Evolutionary conservation across 371 early-diverging fungal species (phyloP).

Genomic region (Gilbertella persicaria): DNA sequence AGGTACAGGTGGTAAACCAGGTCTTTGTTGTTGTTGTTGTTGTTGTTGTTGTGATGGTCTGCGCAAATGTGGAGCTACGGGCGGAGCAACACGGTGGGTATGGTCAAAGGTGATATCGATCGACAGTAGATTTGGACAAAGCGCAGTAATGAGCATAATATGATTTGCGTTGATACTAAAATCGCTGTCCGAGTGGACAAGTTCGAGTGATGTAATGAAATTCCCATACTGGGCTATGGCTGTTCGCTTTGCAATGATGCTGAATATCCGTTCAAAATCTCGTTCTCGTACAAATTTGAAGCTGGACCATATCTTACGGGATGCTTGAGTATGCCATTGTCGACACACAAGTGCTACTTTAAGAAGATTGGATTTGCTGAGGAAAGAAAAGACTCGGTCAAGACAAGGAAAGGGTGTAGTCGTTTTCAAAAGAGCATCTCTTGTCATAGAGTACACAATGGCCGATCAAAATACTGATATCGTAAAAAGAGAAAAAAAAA

Average conservation of each 20-base stretch:
- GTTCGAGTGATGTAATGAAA: constrained; percentile 37
- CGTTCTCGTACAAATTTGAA: constrained; percentile 43
- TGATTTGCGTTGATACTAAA: constrained; percentile 36
- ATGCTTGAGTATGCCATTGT: constrained; percentile 31
- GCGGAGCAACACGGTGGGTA: constrained; percentile 42
- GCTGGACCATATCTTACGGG: constrained; percentile 34
- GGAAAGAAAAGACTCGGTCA: constrained; percentile 28
- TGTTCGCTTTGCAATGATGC: constrained; percentile 35
- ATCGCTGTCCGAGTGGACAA: constrained; percentile 45
- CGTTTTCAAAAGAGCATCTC: constrained; percentile 38
- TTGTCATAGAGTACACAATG: constrained; percentile 31
- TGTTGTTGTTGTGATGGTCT: constrained; percentile 12
- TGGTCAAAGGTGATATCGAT: constrained; percentile 40
- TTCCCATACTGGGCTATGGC: constrained; percentile 31
- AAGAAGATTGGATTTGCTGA: constrained; percentile 27
- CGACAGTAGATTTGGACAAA: constrained; percentile 43
- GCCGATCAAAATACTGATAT: neutral
- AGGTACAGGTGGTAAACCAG: constrained; percentile 20
- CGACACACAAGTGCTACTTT: constrained; percentile 29
- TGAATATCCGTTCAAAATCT: constrained; percentile 49
- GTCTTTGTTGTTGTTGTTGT: constrained; percentile 9
- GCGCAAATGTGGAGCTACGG: constrained; percentile 4
- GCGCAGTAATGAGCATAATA: constrained; percentile 36
- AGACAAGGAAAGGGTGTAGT: constrained; percentile 21
- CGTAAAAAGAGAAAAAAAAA: too few relatives aligned